These are phyloP conservation scores for Penstemon eatonii DNA, from an alignment of 257 asterid genomes.

Conservation along the genomic window DNA sequence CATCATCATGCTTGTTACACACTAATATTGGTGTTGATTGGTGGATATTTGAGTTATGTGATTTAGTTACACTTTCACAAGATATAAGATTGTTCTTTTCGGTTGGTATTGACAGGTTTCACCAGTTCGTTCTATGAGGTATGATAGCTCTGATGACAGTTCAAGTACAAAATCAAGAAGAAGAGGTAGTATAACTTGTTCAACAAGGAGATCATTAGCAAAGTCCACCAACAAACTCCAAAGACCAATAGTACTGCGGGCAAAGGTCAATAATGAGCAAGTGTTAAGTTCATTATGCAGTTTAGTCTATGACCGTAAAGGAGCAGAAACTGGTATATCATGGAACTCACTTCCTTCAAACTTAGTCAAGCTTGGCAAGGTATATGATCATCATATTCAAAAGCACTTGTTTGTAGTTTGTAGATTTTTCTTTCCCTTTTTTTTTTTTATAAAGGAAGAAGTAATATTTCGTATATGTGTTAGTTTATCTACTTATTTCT, in stretches of 20 bases:
- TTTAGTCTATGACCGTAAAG: conserved; percentile 44
- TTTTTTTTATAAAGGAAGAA: neutral
- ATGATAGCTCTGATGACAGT: conserved; percentile 64
- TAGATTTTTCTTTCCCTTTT: too few relatives aligned
- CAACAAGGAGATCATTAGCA: conserved; percentile 30
- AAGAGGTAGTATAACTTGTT: conserved; percentile 19
- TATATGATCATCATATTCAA: conserved; percentile 22
- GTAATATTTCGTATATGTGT: neutral
- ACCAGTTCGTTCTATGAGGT: conserved; percentile 54
- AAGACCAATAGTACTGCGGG: neutral
- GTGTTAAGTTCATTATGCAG: conserved; percentile 32
- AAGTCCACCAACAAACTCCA: conserved; percentile 39
- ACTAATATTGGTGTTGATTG: neutral
- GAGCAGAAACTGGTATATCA: conserved; percentile 50
- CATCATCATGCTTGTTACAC: neutral
- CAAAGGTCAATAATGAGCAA: conserved; percentile 36
- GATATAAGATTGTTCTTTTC: conserved; percentile 18
- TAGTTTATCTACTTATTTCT: conserved; percentile 7
- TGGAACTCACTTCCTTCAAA: conserved; percentile 58
- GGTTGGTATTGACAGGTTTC: conserved; percentile 51
- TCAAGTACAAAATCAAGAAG: conserved; percentile 36
- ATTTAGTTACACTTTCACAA: neutral
- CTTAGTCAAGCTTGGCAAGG: conserved; percentile 69
- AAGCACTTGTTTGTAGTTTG: neutral
- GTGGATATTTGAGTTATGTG: neutral